A percentile compares a stretch with the other conserved stretches of the same genome.
Evolutionary conservation across 495 filamentous ascomycete genomes (phyloP).

Genomic region (Bathelium albidoporum): DNA sequence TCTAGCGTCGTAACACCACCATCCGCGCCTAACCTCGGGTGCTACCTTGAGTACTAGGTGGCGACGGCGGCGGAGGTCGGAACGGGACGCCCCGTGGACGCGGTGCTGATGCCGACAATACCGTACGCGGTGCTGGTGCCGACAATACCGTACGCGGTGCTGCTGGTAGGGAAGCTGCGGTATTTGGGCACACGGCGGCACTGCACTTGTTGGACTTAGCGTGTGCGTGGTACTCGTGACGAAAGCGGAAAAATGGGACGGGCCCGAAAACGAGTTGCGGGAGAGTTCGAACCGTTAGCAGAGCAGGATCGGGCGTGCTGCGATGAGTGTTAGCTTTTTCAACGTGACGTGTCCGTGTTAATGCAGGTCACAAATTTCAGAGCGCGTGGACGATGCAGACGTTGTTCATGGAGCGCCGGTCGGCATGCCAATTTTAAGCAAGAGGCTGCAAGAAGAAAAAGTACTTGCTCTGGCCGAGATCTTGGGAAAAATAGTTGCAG

Average conservation of each 20-base stretch:
- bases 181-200: slow-evolving; percentile 26
- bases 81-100: slow-evolving; percentile 15
- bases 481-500: not conserved
- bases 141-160: slow-evolving; percentile 22
- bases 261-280: slow-evolving; percentile 24
- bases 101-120: slow-evolving; percentile 22
- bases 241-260: slow-evolving; percentile 42
- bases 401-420: slow-evolving; percentile 9
- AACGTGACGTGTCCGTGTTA: not conserved
- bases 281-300: slow-evolving; percentile 30
- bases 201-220: slow-evolving; percentile 24
- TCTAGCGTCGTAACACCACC: slow-evolving; percentile 44
- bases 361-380: not conserved
- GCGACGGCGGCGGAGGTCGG: slow-evolving; percentile 30
- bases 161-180: slow-evolving; percentile 19
- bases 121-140: slow-evolving; percentile 22
- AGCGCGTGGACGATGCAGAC: slow-evolving; percentile 3
- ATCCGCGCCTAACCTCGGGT: slow-evolving; percentile 55
- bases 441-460: slow-evolving; percentile 12
- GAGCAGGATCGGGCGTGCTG: slow-evolving; percentile 37
- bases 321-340: slow-evolving; percentile 42
- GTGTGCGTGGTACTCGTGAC: not conserved
- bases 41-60: slow-evolving; percentile 81
- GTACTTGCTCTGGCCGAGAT: slow-evolving; percentile 15
- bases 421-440: slow-evolving; percentile 6